These are phyloP conservation scores for Bruguiera sexangula DNA, from an alignment of 345 rosid species.

Conservation along the genomic window DNA sequence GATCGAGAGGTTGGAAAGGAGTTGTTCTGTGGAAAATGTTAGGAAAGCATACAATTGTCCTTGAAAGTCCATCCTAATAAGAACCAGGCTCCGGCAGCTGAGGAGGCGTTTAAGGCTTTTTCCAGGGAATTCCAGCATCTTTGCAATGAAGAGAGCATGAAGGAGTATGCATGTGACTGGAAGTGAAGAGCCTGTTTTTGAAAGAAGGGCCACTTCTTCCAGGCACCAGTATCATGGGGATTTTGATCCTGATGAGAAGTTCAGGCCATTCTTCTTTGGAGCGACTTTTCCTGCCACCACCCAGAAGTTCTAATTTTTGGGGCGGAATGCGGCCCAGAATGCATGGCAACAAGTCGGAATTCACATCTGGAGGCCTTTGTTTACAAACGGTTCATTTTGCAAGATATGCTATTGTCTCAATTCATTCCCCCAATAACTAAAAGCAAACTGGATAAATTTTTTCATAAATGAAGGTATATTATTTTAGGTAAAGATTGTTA, in stretches of 20 bases:
- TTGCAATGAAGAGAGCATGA: constrained; percentile 62
- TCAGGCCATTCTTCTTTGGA: constrained; percentile 86
- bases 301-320: constrained; percentile 69
- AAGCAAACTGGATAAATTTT: no score
- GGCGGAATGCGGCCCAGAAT: constrained; percentile 53
- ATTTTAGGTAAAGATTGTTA: no score
- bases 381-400: no score
- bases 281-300: constrained; percentile 74
- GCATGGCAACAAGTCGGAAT: no score
- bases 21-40: constrained; percentile 70
- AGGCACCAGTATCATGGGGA: constrained; percentile 56
- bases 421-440: no score
- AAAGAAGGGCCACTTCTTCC: constrained; percentile 34
- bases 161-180: constrained; percentile 69
- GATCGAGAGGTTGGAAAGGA: constrained; percentile 65
- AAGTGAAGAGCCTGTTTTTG: constrained; percentile 65
- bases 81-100: constrained; percentile 90
- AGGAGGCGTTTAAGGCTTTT: constrained; percentile 79
- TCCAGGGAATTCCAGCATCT: constrained; percentile 91
- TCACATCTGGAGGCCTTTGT: no score
- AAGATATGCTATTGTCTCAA: no score
- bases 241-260: constrained; percentile 89
- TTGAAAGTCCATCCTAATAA: constrained; percentile 92
- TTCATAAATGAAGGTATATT: no score
- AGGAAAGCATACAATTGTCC: constrained; percentile 74